phyloP scores from a whole-genome alignment of 225 moss, liverwort and hornwort genomes.

The Rhytidiadelphus loreus region DNA sequence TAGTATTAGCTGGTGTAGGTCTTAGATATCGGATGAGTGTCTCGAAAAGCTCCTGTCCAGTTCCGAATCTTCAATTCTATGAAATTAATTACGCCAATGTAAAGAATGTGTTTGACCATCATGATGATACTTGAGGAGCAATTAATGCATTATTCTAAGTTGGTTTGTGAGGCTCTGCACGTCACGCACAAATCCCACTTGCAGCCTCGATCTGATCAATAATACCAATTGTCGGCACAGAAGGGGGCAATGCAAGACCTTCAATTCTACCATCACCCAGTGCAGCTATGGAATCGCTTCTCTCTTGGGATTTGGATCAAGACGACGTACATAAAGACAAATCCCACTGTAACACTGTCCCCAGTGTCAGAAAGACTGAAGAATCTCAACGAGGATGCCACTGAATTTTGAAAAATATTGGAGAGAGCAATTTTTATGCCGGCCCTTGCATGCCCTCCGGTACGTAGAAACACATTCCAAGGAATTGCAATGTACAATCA shows the following conservation, averaged over 20 bases:
- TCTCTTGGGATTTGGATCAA: not conserved
- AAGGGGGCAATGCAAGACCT: not conserved
- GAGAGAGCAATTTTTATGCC: not conserved
- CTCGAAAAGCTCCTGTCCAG: not conserved
- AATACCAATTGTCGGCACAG: not conserved
- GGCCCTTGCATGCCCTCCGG: not conserved
- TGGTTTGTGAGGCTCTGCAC: not conserved
- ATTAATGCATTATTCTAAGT: not conserved
- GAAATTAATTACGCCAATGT: too few species aligned
- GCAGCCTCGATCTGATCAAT: not conserved
- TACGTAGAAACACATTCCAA: not conserved
- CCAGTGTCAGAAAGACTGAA: too few species aligned
- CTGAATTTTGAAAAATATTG: not conserved
- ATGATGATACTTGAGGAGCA: too few species aligned
- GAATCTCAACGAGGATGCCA: not conserved
- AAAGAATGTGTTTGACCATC: not conserved
- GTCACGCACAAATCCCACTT: not conserved
- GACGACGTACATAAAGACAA: not conserved
- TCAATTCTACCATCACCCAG: not conserved
- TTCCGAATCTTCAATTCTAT: not conserved
- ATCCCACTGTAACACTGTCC: not conserved
- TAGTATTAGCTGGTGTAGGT: not conserved
- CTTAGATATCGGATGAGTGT: too few species aligned
- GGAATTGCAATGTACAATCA: not conserved
- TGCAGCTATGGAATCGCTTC: not conserved